A percentile compares a stretch with the other conserved stretches of the same genome.
phyloP scores from a whole-genome alignment of 176 grass and related monocot genomes.

The Triticum turgidum region DNA sequence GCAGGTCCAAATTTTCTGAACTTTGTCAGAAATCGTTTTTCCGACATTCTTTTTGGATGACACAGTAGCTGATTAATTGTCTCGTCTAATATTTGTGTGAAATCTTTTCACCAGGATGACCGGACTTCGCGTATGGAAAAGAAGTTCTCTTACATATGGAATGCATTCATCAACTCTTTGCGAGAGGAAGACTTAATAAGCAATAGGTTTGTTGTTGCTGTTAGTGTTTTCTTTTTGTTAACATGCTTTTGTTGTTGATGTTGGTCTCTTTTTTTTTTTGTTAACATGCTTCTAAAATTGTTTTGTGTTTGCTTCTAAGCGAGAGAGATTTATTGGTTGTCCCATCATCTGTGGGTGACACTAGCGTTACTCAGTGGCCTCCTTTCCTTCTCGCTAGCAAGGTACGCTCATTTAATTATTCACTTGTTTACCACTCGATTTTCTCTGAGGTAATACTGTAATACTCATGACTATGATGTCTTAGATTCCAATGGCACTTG shows the following conservation, averaged over 20 bases:
- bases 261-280: slow-evolving; percentile 10
- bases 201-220: slow-evolving; percentile 51
- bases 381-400: slow-evolving; percentile 97
- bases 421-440: slow-evolving; percentile 5
- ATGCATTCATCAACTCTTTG: slow-evolving; percentile 80
- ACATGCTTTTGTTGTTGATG: slow-evolving; percentile 29
- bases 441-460: background rate
- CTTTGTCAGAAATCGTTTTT: background rate
- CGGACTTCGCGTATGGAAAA: slow-evolving; percentile 25
- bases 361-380: slow-evolving; percentile 81
- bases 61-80: background rate
- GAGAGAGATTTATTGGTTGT: slow-evolving; percentile 78
- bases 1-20: slow-evolving; percentile 39
- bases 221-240: slow-evolving; percentile 15
- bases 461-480: slow-evolving; percentile 7
- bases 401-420: slow-evolving; percentile 39
- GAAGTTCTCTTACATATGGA: slow-evolving; percentile 78
- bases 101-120: slow-evolving; percentile 48
- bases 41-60: background rate
- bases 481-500: slow-evolving; percentile 86
- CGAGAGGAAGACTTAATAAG: slow-evolving; percentile 88
- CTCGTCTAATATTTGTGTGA: background rate
- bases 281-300: background rate
- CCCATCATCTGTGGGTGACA: slow-evolving; percentile 56
- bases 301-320: slow-evolving; percentile 51